A percentile compares a stretch with the other conserved stretches of the same genome.
These are phyloP conservation scores for Triangularia verruculosa DNA, from an alignment of 2,329 filamentous ascomycete genomes.

Conservation along the genomic window DNA sequence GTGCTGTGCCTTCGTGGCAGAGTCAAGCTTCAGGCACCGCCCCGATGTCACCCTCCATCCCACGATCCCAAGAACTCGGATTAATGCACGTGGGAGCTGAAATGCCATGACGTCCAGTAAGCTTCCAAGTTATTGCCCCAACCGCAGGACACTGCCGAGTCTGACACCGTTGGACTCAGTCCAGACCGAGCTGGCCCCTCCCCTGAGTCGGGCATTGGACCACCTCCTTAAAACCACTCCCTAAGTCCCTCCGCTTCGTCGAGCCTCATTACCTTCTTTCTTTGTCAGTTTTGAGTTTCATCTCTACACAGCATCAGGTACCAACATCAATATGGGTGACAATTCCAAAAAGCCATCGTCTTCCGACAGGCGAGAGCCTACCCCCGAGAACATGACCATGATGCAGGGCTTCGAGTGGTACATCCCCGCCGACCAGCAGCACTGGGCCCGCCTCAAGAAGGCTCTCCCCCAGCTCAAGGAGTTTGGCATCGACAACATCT, in stretches of 20 bases:
- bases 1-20: neutral
- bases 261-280: neutral
- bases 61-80: neutral
- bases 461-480: slow-evolving; percentile 56
- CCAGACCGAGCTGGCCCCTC: neutral
- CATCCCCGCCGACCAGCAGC: slow-evolving; percentile 58
- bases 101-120: neutral
- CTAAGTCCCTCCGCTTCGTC: neutral
- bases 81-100: neutral
- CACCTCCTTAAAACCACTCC: neutral
- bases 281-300: neutral
- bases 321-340: slow-evolving; percentile 24
- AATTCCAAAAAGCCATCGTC: neutral
- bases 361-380: slow-evolving; percentile 17
- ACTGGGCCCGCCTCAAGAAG: slow-evolving; percentile 59
- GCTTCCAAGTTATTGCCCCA: neutral
- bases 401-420: slow-evolving; percentile 76
- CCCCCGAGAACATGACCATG: slow-evolving; percentile 53
- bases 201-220: neutral
- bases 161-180: neutral
- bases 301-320: neutral
- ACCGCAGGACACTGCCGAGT: neutral
- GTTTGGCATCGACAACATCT: slow-evolving; percentile 62
- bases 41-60: neutral
- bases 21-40: neutral